phyloP scores from a whole-genome alignment of 2,329 filamentous ascomycete species.

The Colletotrichum sp. region DNA sequence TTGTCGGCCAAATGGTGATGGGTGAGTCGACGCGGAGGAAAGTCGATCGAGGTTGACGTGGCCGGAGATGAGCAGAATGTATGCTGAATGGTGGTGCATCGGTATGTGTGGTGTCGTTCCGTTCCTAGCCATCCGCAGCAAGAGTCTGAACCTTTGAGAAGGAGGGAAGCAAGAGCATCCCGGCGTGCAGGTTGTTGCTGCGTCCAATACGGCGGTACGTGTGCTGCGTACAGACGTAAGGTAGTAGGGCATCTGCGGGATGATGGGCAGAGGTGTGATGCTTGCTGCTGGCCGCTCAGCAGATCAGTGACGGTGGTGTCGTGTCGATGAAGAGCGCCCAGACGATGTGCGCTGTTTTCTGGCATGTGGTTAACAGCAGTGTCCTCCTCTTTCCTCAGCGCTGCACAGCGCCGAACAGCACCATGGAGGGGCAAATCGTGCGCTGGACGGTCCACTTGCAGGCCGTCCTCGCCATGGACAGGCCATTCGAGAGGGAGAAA shows the following conservation, averaged over 20 bases:
- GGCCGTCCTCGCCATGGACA: slow-evolving; percentile 8
- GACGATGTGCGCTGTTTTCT: slow-evolving; percentile 24
- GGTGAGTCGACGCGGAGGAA: neutral
- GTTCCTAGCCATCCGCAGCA: neutral
- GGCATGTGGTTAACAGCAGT: slow-evolving; percentile 25
- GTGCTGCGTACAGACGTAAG: neutral
- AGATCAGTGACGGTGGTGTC: neutral
- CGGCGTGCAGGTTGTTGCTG: neutral
- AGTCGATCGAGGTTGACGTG: slow-evolving; percentile 13
- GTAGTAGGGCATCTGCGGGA: neutral
- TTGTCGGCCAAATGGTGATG: neutral
- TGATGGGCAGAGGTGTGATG: neutral
- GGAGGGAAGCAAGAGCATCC: neutral
- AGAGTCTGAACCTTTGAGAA: neutral
- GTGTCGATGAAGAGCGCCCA: neutral
- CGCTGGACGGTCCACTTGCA: slow-evolving; percentile 12
- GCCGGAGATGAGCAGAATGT: neutral
- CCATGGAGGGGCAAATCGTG: slow-evolving; percentile 4
- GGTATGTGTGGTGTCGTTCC: neutral
- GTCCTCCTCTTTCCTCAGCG: neutral
- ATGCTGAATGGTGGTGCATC: neutral
- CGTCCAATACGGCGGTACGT: neutral
- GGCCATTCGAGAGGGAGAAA: neutral
- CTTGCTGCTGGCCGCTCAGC: neutral
- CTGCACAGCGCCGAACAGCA: neutral